Evolutionary conservation across 441 rosid species (phyloP).

Genomic region (Syzygium malaccense): DNA sequence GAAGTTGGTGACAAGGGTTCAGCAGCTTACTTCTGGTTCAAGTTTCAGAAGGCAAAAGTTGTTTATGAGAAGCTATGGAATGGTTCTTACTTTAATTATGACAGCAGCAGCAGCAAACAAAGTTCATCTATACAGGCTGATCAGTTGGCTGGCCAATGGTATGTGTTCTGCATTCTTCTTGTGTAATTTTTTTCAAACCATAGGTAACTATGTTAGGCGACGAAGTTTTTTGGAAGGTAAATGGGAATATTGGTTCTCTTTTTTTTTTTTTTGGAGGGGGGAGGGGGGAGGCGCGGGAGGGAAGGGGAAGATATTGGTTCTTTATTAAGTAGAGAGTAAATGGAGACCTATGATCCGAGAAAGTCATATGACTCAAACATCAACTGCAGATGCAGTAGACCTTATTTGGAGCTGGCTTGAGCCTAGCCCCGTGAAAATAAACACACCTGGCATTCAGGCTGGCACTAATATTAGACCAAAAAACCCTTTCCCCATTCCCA

Average conservation of each 20-base stretch:
- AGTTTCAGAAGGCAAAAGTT: conserved; percentile 72
- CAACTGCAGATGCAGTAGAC: neutral
- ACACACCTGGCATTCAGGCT: neutral
- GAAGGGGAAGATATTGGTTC: neutral
- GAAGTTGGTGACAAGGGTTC: conserved; percentile 73
- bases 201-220: neutral
- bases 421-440: neutral
- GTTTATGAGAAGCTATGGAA: conserved; percentile 80
- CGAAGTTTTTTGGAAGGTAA: neutral
- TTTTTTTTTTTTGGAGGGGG: no score
- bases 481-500: neutral
- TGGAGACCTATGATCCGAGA: neutral
- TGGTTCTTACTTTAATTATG: conserved; percentile 87
- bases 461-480: neutral
- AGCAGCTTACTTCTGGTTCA: conserved; percentile 63
- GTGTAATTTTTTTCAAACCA: neutral
- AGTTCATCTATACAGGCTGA: conserved; percentile 92
- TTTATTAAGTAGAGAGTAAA: neutral
- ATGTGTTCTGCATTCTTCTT: neutral
- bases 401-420: neutral
- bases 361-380: neutral
- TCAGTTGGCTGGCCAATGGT: conserved; percentile 98
- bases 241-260: neutral
- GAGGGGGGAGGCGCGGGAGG: no score
- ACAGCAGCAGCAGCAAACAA: conserved; percentile 44